A percentile compares a stretch with the other conserved stretches of the same genome.
Conservation (phyloP, 2,329 filamentous ascomycete species). For the Aspergillus ruber region DNA sequence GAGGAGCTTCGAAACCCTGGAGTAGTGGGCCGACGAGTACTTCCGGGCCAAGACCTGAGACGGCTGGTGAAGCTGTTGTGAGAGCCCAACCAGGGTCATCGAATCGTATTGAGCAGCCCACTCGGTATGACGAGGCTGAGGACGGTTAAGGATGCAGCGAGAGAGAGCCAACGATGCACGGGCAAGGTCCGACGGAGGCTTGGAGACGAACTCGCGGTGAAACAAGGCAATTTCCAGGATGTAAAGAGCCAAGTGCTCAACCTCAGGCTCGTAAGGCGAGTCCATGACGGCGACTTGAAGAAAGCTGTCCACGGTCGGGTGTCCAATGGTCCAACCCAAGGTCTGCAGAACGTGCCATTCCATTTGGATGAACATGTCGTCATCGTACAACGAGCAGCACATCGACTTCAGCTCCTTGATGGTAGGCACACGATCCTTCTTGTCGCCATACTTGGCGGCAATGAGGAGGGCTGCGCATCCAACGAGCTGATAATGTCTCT, state of each 20-base stretch:
- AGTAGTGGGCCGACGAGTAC: slow-evolving; percentile 61
- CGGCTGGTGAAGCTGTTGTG: slow-evolving; percentile 60
- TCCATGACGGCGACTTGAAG: slow-evolving; percentile 80
- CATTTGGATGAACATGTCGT: slow-evolving; percentile 99
- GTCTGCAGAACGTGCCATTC: slow-evolving; percentile 99
- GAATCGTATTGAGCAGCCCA: slow-evolving; percentile 58
- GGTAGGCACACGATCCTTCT: slow-evolving; percentile 96
- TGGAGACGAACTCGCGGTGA: slow-evolving; percentile 93
- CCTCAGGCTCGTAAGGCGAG: slow-evolving; percentile 67
- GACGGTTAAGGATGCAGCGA: slow-evolving; percentile 74
- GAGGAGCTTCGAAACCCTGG: slow-evolving; percentile 57
- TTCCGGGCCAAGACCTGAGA: slow-evolving; percentile 63
- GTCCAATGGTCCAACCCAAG: slow-evolving; percentile 89
- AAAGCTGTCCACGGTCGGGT: slow-evolving; percentile 93
- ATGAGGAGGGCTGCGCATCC: slow-evolving; percentile 94
- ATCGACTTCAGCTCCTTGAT: slow-evolving; percentile 97
- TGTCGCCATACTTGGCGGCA: slow-evolving; percentile 96
- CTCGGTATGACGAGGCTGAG: slow-evolving; percentile 67
- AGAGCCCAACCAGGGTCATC: slow-evolving; percentile 52
- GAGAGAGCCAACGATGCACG: slow-evolving; percentile 79
- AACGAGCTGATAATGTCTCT: slow-evolving; percentile 96
- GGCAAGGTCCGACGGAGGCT: slow-evolving; percentile 83
- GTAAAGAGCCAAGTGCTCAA: slow-evolving; percentile 92
- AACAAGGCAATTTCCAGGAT: slow-evolving; percentile 93
- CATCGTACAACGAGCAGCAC: slow-evolving; percentile 97